A percentile compares a stretch with the other conserved stretches of the same genome.
Evolutionary conservation across 192 early-diverging fungal genomes (phyloP).

Genomic region (Coemansia sp.): DNA sequence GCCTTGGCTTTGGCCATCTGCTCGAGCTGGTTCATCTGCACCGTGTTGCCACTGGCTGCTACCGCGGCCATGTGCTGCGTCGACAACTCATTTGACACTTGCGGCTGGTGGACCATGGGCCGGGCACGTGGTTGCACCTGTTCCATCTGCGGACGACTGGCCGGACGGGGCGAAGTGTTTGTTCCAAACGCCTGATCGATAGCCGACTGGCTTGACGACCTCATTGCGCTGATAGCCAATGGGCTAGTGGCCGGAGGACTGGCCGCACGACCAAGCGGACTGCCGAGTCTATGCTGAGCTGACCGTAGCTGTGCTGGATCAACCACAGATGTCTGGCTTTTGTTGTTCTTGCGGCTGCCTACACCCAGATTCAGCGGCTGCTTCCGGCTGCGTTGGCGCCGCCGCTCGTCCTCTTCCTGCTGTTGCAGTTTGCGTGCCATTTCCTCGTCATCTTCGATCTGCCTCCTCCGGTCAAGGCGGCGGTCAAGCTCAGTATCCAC

Average conservation of each 20-base stretch:
- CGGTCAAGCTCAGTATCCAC: conserved; percentile 50
- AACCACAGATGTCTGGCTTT: conserved; percentile 31
- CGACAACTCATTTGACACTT: conserved; percentile 15
- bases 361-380: conserved; percentile 42
- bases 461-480: conserved; percentile 49
- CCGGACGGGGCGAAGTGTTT: conserved; percentile 1
- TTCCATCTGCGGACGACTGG: conserved; percentile 5
- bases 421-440: conserved; percentile 84
- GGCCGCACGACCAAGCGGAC: conserved; percentile 10
- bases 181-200: conserved; percentile 37
- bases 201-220: conserved; percentile 13
- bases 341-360: conserved; percentile 32
- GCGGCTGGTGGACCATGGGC: conserved; percentile 13
- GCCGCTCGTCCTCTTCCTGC: conserved; percentile 57
- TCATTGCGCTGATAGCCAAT: background rate
- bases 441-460: conserved; percentile 77
- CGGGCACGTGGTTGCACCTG: conserved; percentile 32
- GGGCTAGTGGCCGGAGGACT: conserved; percentile 3
- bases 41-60: conserved; percentile 48
- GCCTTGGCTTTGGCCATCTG: conserved; percentile 43
- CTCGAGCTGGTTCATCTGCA: conserved; percentile 39
- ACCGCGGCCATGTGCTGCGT: conserved; percentile 42
- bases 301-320: conserved; percentile 51
- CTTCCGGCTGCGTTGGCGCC: conserved; percentile 13
- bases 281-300: conserved; percentile 40